Evolutionary conservation across 2,329 filamentous ascomycete species (phyloP), one percentile per base, ranked within the genome.

Genomic region (Beauveria bassiana): DNA sequence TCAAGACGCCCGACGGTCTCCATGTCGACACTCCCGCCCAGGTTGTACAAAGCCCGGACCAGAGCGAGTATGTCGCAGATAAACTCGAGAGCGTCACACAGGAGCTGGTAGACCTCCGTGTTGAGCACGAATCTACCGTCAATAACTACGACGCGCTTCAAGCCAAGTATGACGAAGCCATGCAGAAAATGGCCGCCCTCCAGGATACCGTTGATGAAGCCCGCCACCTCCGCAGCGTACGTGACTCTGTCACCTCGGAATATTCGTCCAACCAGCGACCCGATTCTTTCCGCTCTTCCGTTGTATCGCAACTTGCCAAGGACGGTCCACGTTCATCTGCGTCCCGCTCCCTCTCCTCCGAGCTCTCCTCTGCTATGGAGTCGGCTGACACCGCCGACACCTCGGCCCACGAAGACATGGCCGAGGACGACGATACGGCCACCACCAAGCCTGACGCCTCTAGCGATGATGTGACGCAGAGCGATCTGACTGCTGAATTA

Each of bases 61-160:
- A 97, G 72, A 88, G 86, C 50, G 89, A 88, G 65, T 92, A 92
- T 68, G 90, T 97, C 59, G 89, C 90, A 7, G 93, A 98, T 72
- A 97, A 98, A 76, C 84, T 98, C 16, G 93, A 98, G 69, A 88
- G 82, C 45, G 89, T 98, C 46, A 95, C 89, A 0, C 91, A 96
- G 71, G 95, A 99, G 75, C 86, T 99, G 2, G 84, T 96, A 62
- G 91, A 95, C 68, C 83, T 99, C 57, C 89, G 90, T 18, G 87
- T 96, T 46, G 92, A 97, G 74, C 95, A 99, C 68, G 93, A 98
- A 72, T 80, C 82, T 9, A 93, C 91, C 0, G 72, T 96, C 20
- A 86, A 82, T 65, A 91, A 98, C 62, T 93, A 88, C 68, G 90
- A 96, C 65, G 76, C 86, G 51, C 86, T 99, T 28, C 87, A 92